phyloP scores from a whole-genome alignment of 2,329 filamentous ascomycete genomes.

The Didymella arachidicola region DNA sequence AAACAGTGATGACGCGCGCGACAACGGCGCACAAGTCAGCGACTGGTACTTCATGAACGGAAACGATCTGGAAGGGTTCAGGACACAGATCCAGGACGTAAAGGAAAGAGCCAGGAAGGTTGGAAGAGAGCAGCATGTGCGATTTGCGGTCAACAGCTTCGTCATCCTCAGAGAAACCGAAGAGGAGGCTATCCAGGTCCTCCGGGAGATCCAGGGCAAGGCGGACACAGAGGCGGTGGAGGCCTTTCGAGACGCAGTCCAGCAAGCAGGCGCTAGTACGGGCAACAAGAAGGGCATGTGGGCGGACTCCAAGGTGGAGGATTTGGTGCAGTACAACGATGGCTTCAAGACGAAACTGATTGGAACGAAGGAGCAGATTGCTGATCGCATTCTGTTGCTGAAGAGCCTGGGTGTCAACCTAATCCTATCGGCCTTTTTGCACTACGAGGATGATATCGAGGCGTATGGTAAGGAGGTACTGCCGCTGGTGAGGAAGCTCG shows the following conservation, averaged over 20 bases:
- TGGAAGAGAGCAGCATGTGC: constrained; percentile 55
- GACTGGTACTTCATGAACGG: constrained; percentile 66
- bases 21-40: constrained; percentile 58
- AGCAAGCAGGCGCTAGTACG: constrained; percentile 60
- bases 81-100: constrained; percentile 60
- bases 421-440: constrained; percentile 58
- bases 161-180: constrained; percentile 61
- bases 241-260: constrained; percentile 59
- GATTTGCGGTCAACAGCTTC: constrained; percentile 61
- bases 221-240: constrained; percentile 60
- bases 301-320: constrained; percentile 61
- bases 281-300: constrained; percentile 62
- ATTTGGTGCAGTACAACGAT: constrained; percentile 64
- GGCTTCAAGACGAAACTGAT: constrained; percentile 65
- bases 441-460: constrained; percentile 63
- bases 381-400: constrained; percentile 58
- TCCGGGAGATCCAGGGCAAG: constrained; percentile 63
- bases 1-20: constrained; percentile 60
- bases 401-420: constrained; percentile 57
- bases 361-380: constrained; percentile 61
- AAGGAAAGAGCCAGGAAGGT: constrained; percentile 56
- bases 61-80: constrained; percentile 63
- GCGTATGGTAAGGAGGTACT: constrained; percentile 58
- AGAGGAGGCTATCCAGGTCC: constrained; percentile 58
- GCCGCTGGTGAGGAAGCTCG: constrained; percentile 58